These are phyloP conservation scores for Schizosaccharomyces cryophilus DNA, from an alignment of 805 yeast genomes.

Conservation along the genomic window DNA sequence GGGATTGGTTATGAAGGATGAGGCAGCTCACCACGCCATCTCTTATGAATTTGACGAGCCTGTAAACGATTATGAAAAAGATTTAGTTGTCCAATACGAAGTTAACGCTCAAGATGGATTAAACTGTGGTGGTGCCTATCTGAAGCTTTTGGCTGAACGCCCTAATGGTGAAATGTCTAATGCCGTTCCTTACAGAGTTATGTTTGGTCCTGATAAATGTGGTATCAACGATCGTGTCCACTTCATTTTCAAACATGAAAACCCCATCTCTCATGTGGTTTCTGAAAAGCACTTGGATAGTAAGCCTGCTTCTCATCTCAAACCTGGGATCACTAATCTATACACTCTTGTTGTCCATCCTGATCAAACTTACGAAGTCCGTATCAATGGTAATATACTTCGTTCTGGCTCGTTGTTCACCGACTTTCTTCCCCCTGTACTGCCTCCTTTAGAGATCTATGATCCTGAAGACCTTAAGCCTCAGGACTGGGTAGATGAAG, in stretches of 20 bases:
- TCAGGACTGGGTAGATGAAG: conserved; percentile 56
- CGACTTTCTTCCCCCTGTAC: conserved; percentile 40
- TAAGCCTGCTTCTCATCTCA: conserved; percentile 43
- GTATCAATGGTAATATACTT: conserved; percentile 56
- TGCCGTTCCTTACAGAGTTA: conserved; percentile 52
- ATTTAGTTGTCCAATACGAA: conserved; percentile 72
- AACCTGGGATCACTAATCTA: conserved; percentile 29
- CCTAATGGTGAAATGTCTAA: conserved; percentile 27
- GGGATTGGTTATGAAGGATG: conserved; percentile 52
- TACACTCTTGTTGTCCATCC: conserved; percentile 55
- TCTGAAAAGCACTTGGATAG: conserved; percentile 44
- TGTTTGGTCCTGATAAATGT: conserved; percentile 91
- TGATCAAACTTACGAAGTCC: conserved; percentile 46
- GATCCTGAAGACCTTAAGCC: conserved; percentile 42
- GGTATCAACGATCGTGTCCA: conserved; percentile 61
- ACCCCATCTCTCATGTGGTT: conserved; percentile 27
- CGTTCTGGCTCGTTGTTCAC: conserved; percentile 44
- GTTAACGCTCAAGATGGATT: conserved; percentile 60
- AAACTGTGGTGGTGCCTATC: conserved; percentile 72
- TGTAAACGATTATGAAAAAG: conserved; percentile 33
- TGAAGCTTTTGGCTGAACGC: conserved; percentile 33
- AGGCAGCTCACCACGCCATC: conserved; percentile 66
- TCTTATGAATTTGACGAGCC: conserved; percentile 33
- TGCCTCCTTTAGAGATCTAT: conserved; percentile 39
- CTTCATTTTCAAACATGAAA: conserved; percentile 38